These are phyloP conservation scores for Glycine tomentella DNA, from an alignment of 306 rosid species.

Conservation along the genomic window DNA sequence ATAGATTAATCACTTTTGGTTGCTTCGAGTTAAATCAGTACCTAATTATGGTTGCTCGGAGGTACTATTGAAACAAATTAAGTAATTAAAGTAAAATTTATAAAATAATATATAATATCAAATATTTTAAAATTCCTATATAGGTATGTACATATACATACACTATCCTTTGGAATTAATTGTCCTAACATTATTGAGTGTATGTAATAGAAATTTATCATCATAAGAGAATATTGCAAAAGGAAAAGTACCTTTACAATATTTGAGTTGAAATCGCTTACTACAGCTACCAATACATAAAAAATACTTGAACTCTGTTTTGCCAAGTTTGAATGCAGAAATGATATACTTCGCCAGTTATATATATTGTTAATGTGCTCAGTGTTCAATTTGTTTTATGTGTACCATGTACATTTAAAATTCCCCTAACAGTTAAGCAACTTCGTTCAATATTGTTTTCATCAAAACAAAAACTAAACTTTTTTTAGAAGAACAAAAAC, in stretches of 20 bases:
- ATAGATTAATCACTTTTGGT: slow-evolving; percentile 6
- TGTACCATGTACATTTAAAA: slow-evolving; percentile 6
- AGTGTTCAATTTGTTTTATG: background rate
- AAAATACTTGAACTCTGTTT: background rate
- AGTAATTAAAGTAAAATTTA: no score
- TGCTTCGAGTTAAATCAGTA: no score
- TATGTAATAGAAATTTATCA: background rate
- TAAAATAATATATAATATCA: no score
- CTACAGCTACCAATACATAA: background rate
- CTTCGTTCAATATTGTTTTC: background rate
- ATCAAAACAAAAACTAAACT: background rate
- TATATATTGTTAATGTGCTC: background rate
- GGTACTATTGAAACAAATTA: no score
- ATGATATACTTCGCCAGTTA: background rate
- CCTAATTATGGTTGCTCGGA: no score
- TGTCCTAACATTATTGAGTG: background rate
- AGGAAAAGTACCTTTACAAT: background rate
- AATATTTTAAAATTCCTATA: no score
- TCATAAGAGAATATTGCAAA: background rate
- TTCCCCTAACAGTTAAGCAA: slow-evolving; percentile 31
- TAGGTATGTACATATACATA: no score
- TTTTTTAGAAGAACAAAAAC: background rate
- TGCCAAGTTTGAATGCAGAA: background rate
- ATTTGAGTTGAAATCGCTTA: background rate
- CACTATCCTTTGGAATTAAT: no score